A percentile compares a stretch with the other conserved stretches of the same genome.
Evolutionary conservation across 148 eudicot genomes (phyloP).

Genomic region (Nepenthes mirabilis): DNA sequence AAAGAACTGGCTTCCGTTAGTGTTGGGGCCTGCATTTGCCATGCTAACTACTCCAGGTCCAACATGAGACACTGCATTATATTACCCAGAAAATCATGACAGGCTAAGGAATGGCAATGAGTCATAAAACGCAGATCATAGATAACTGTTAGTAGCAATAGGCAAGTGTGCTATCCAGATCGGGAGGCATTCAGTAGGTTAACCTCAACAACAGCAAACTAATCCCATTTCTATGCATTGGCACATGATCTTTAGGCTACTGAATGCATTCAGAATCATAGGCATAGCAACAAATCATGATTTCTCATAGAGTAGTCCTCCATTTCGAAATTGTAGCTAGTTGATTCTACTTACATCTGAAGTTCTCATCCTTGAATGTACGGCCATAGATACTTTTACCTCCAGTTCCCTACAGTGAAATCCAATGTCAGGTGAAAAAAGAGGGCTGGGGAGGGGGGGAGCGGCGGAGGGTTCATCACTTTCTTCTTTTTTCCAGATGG

Average conservation of each 20-base stretch:
- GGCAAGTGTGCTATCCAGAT: no score
- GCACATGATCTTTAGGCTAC: background rate
- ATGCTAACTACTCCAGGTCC: conserved; percentile 96
- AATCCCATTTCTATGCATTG: no score
- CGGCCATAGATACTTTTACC: conserved; percentile 98
- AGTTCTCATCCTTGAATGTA: conserved; percentile 91
- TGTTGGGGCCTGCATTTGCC: conserved; percentile 98
- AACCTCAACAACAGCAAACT: background rate
- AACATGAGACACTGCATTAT: conserved; percentile 53
- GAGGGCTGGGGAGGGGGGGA: no score
- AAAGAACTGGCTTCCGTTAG: conserved; percentile 94
- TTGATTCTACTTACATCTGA: conserved; percentile 53
- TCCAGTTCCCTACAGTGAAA: conserved; percentile 71
- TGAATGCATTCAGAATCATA: background rate
- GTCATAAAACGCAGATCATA: no score
- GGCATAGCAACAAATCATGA: background rate
- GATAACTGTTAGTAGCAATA: no score
- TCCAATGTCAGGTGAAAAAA: background rate
- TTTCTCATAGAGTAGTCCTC: background rate
- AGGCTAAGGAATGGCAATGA: background rate
- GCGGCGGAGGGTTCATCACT: no score
- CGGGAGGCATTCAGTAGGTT: background rate
- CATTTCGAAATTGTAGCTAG: background rate
- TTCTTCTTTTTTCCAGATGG: no score
- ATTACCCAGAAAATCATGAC: background rate